Evolutionary conservation across 2,329 filamentous ascomycete genomes (phyloP), one percentile per base, ranked within the genome.

Genomic region (Didymella sp.): DNA sequence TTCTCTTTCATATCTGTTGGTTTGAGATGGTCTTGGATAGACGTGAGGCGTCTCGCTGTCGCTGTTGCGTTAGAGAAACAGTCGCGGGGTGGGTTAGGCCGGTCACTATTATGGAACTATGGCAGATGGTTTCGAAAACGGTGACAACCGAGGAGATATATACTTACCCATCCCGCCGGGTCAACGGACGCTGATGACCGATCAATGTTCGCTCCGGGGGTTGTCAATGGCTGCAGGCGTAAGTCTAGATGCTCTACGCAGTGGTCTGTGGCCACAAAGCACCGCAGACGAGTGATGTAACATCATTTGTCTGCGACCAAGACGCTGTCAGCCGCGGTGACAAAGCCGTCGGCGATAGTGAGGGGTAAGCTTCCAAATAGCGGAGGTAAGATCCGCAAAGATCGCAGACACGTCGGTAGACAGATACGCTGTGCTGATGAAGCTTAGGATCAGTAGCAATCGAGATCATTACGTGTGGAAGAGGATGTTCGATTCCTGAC

Each of bases 331-430:
- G 48, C 43, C 12, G 28, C 24, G 6, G 19, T 52, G 48, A 57
- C 43, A 48, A 52, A 57, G 48, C 44, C 37, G 37, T 30, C 48
- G 54, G 48, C 30, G 35, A 33, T 45, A 57, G 40, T 44, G 54
- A 57, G 54, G 54, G 54, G 54, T 48, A 57, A 28, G 30, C 44
- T 52, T 52, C 48, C 44, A 52, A 57, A 52, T 44, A 38, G 43
- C 54, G 54, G 30, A 21, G 13, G 12, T 47, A 40, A 56, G 33
- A 37, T 22, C 21, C 4, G 9, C 25, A 13, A 15, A 15, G 6
- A 17, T 33, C 24, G 24, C 33, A 38, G 31, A 31, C 31, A 25
- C 25, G 38, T 41, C 38, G 38, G 22, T 7, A 22, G n/a, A n/a
- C 12, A 40, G 19, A 13, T 40, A 2, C 12, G 6, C 17, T 9